These are phyloP conservation scores for Xylariaceae sp. DNA, from an alignment of 2,329 filamentous ascomycete genomes.

Conservation along the genomic window DNA sequence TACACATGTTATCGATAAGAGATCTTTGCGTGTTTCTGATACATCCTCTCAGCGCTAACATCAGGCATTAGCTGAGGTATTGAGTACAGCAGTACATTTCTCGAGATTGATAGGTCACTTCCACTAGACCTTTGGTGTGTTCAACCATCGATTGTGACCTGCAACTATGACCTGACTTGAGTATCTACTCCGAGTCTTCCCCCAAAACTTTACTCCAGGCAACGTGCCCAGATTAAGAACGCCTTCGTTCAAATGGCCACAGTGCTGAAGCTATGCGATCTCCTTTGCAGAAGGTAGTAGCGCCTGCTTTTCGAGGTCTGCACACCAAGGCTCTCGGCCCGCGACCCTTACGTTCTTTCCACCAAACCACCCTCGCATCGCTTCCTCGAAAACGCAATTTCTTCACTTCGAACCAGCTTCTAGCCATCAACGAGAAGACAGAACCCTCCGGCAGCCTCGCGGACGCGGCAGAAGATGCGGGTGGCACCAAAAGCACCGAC, in stretches of 20 bases:
- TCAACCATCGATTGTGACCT: too few relatives aligned
- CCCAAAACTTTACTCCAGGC: too few relatives aligned
- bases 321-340: constrained; percentile 29
- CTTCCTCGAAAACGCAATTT: constrained; percentile 55
- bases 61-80: too few relatives aligned
- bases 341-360: constrained; percentile 36
- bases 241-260: constrained; percentile 20
- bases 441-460: constrained; percentile 4
- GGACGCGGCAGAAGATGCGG: constrained; percentile 3
- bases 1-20: too few relatives aligned
- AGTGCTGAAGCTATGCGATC: constrained; percentile 24
- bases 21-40: background rate
- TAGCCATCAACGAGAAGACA: constrained; percentile 36
- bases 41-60: background rate
- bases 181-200: too few relatives aligned
- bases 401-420: constrained; percentile 59
- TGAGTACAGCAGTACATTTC: too few relatives aligned
- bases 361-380: constrained; percentile 38
- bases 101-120: too few relatives aligned
- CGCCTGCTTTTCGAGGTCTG: constrained; percentile 22
- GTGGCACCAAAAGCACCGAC: constrained; percentile 6
- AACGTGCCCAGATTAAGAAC: too few relatives aligned
- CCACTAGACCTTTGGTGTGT: too few relatives aligned
- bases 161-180: too few relatives aligned
- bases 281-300: constrained; percentile 23